A percentile compares a stretch with the other conserved stretches of the same genome.
These are phyloP conservation scores for Fraxinus nigra DNA, from an alignment of 305 asterid species.

Conservation along the genomic window DNA sequence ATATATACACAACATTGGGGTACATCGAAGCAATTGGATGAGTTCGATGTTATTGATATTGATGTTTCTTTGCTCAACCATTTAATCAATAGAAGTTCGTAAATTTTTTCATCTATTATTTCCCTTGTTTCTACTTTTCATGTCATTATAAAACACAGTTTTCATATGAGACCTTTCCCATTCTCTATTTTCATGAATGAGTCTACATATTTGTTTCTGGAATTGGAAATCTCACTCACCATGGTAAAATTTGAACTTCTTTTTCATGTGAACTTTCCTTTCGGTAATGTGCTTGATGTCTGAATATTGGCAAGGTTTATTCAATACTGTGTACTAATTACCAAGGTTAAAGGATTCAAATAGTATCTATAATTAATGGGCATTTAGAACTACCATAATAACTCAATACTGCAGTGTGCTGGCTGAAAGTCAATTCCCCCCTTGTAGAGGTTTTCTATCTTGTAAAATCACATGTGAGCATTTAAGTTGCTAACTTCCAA, in stretches of 20 bases:
- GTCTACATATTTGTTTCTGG: not conserved
- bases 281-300: not conserved
- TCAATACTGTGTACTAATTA: not conserved
- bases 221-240: not conserved
- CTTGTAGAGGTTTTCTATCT: conserved; percentile 8
- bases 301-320: not conserved
- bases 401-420: not conserved
- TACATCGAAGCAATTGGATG: not conserved
- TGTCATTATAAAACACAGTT: not conserved
- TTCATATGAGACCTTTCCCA: not conserved
- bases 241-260: not conserved
- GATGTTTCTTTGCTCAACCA: not conserved
- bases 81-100: not conserved
- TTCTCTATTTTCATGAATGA: not conserved
- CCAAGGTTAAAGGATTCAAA: not conserved
- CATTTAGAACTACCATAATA: not conserved
- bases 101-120: not conserved
- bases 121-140: not conserved
- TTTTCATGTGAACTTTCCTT: not conserved
- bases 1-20: not conserved
- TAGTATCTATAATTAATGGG: not conserved
- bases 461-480: conserved; percentile 28
- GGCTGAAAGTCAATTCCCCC: conserved; percentile 6
- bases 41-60: not conserved
- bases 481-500: conserved; percentile 36